Evolutionary conservation across 2,329 filamentous ascomycete species (phyloP), one percentile per base, ranked within the genome.

Genomic region (Aspergillus brunneoviolaceus): DNA sequence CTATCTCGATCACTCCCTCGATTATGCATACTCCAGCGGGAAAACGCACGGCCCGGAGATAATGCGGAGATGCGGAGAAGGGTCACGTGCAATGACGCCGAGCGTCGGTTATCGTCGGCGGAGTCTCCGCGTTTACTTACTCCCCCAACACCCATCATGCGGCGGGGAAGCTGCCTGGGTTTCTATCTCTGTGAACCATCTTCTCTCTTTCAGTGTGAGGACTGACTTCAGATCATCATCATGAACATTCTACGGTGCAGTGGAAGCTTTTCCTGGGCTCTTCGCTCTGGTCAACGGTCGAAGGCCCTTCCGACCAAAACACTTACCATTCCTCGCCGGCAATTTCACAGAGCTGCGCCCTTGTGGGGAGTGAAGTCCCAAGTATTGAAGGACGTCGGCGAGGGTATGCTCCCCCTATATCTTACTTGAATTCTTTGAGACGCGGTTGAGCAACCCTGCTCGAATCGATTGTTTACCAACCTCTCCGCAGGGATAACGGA

Each of bases 401-500:
- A 79, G 67, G 77, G 76, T 78, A 63, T 55, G 70, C 47, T 33
- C 23, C 16, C 48, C 31, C n/a, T 35, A 6, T n/a, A 19, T 42
- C 27, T 16, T 5, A n/a, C 5, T 23, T 10, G 21, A 12, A 21
- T 7, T 31, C 31, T 10, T n/a, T 5, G 35, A 27, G 12, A 16
- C 39, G 14, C 4, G 29, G 42, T 39, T 42, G 33, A n/a, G 9
- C n/a, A 19, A 14, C 16, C 25, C 19, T 29, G 1, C 27, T 51
- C 31, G 29, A 19, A 57, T 58, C 59, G 7, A 49, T 69, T 59
- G 57, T 63, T 72, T 49, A 69, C 62, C 48, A 16, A 10, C 23
- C 21, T 61, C 47, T 55, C n/a, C 49, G 25, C 52, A 95, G 95
- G 95, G 58, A 99, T 98, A 71, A 93, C 95, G 74, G 95, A 99